Conservation (phyloP, 1,284 basidiomycete genomes). For the Ganoderma resinaceum region DNA sequence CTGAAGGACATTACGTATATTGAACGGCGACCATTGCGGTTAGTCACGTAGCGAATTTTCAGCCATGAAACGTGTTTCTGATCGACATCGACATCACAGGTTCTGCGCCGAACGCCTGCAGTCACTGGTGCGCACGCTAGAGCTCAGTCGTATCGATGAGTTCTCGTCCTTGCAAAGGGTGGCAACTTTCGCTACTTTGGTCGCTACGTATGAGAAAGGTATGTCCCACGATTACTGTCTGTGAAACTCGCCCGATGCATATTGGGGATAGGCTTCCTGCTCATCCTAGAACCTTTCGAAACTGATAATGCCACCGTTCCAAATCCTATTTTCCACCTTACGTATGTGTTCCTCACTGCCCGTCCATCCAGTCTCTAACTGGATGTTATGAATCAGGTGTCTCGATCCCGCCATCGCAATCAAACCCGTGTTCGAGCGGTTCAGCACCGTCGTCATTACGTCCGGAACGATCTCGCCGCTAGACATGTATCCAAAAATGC, state of each 20-base stretch:
- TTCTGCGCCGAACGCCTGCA: constrained; percentile 98
- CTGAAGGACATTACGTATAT: constrained; percentile 99
- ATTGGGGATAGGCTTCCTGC: constrained; percentile 78
- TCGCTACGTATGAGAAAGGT: constrained; percentile 99
- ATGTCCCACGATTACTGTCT: constrained; percentile 17
- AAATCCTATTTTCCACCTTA: constrained; percentile 99
- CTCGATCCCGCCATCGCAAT: constrained; percentile 98
- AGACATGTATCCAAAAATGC: constrained; percentile 99
- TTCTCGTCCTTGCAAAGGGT: constrained; percentile 94
- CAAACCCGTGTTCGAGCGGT: constrained; percentile 97
- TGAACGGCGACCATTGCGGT: constrained; percentile 94
- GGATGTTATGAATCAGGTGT: constrained; percentile 62
- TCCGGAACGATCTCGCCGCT: constrained; percentile 98
- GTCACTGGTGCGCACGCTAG: constrained; percentile 92
- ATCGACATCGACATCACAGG: constrained; percentile 48
- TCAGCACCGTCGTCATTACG: constrained; percentile 98
- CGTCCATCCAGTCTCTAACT: constrained; percentile 10
- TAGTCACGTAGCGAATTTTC: constrained; percentile 32
- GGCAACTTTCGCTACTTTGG: constrained; percentile 95
- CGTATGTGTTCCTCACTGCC: constrained; percentile 57
- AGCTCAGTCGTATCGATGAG: constrained; percentile 92
- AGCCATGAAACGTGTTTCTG: constrained; percentile 16
- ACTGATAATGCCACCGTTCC: constrained; percentile 99
- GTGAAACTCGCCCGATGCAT: constrained; percentile 3
- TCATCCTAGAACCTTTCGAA: constrained; percentile 98